Evolutionary conservation across 805 yeast species (phyloP).

Genomic region (Sungouiella thailandica): DNA sequence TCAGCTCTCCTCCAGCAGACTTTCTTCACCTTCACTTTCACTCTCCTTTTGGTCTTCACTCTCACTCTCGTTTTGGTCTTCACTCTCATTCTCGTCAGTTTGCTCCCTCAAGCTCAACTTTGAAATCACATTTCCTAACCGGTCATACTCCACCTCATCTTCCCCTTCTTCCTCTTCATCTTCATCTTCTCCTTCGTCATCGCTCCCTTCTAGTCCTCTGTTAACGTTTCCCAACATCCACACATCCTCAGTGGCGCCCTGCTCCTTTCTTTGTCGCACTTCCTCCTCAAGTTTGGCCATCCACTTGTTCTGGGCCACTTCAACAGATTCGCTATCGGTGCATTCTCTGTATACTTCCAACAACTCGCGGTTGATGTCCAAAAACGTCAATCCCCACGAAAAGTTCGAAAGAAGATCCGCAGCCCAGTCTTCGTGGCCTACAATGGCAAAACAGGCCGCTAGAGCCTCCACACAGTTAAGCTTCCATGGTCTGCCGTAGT

Average conservation of each 20-base stretch:
- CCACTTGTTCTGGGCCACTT: conserved; percentile 71
- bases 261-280: conserved; percentile 53
- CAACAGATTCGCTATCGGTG: conserved; percentile 72
- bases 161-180: conserved; percentile 16
- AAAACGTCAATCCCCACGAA: conserved; percentile 89
- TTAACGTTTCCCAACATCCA: conserved; percentile 82
- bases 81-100: conserved; percentile 16
- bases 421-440: conserved; percentile 91
- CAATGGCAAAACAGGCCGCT: conserved; percentile 95
- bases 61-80: conserved; percentile 9
- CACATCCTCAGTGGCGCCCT: conserved; percentile 51
- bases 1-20: no score
- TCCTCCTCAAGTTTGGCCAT: conserved; percentile 64
- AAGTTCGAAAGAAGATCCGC: conserved; percentile 67
- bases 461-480: conserved; percentile 95
- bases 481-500: conserved; percentile 94
- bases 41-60: no score
- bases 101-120: conserved; percentile 14
- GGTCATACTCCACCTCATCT: conserved; percentile 10
- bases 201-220: conserved; percentile 25
- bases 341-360: conserved; percentile 71
- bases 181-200: conserved; percentile 11
- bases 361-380: conserved; percentile 76
- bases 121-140: conserved; percentile 10
- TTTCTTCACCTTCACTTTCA: no score